Percentiles rank a stretch among this genome's conserved stretches.
These are phyloP conservation scores for Penicillium brevicompactum DNA, from an alignment of 2,329 filamentous ascomycete genomes.

Conservation along the genomic window DNA sequence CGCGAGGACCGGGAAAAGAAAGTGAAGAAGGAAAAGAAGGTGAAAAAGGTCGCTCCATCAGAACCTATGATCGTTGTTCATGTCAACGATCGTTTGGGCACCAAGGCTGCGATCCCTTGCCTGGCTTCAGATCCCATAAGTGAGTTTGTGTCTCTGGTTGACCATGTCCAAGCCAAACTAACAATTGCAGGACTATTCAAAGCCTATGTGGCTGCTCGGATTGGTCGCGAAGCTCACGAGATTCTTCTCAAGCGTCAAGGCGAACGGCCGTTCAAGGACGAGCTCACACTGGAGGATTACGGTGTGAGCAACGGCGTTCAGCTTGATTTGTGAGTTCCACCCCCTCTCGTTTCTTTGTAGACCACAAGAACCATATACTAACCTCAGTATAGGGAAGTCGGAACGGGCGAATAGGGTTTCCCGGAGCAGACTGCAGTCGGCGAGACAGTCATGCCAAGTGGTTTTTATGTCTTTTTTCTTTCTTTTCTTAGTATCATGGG, in stretches of 20 bases:
- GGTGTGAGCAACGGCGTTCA: constrained; percentile 87
- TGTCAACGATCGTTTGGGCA: constrained; percentile 92
- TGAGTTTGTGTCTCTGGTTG: constrained; percentile 28
- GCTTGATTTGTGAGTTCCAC: constrained; percentile 47
- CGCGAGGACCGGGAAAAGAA: constrained; percentile 41
- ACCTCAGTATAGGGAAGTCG: constrained; percentile 44
- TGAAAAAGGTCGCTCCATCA: constrained; percentile 42
- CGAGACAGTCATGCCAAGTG: constrained; percentile 11
- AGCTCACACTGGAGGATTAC: constrained; percentile 85
- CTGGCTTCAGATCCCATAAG: constrained; percentile 79
- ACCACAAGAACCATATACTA: constrained; percentile 23
- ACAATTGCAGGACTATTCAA: constrained; percentile 70
- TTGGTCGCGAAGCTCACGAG: constrained; percentile 86
- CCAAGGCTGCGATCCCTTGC: constrained; percentile 92
- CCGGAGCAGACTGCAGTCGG: constrained; percentile 9
- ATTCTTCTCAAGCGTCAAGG: constrained; percentile 91
- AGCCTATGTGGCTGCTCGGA: constrained; percentile 83
- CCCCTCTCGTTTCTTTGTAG: not conserved
- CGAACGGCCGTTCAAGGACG: constrained; percentile 90
- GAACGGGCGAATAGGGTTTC: constrained; percentile 44
- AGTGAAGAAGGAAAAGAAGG: constrained; percentile 46
- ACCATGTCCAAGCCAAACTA: constrained; percentile 4
- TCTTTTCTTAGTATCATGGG: constrained; percentile 12
- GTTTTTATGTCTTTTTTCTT: constrained; percentile 11
- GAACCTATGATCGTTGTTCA: constrained; percentile 93